These are phyloP conservation scores for Saksenaea vasiformis DNA, from an alignment of 371 early-diverging fungal genomes.

Conservation along the genomic window DNA sequence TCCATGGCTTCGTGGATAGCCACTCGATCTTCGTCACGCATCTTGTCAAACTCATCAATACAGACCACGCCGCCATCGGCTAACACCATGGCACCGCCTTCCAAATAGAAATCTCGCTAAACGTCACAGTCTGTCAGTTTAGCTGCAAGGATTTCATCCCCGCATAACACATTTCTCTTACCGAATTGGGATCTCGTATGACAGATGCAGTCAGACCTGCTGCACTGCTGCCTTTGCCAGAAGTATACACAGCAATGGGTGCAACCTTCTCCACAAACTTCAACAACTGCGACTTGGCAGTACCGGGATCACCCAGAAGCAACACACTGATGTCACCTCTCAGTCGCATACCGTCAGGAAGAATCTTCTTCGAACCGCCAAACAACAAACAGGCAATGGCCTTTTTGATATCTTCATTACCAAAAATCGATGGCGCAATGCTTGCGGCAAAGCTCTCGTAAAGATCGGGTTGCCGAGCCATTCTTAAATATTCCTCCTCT, in stretches of 20 bases:
- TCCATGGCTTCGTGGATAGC: conserved; percentile 99
- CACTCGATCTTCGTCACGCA: conserved; percentile 99
- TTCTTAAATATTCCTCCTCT: conserved; percentile 85
- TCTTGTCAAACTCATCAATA: conserved; percentile 99
- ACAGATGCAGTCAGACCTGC: conserved; percentile 99
- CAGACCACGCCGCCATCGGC: conserved; percentile 99
- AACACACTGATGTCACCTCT: conserved; percentile 99
- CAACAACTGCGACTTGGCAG: conserved; percentile 98
- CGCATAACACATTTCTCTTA: conserved; percentile 36
- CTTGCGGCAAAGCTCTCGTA: conserved; percentile 88
- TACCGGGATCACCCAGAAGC: conserved; percentile 99
- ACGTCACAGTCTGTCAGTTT: background rate
- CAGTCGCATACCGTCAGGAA: conserved; percentile 96
- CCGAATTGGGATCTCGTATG: conserved; percentile 84
- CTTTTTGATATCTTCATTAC: conserved; percentile 96
- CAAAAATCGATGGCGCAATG: conserved; percentile 97
- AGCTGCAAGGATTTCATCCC: background rate
- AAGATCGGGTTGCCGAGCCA: conserved; percentile 87
- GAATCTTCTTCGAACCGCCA: conserved; percentile 95
- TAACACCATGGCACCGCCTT: conserved; percentile 99
- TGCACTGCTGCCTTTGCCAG: conserved; percentile 98
- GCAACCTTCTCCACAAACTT: conserved; percentile 98
- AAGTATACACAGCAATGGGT: conserved; percentile 98
- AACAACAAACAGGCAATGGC: conserved; percentile 97
- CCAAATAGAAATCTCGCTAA: conserved; percentile 98